These are phyloP conservation scores for Trichocladium antarcticum DNA, from an alignment of 495 filamentous ascomycete genomes.

Conservation along the genomic window DNA sequence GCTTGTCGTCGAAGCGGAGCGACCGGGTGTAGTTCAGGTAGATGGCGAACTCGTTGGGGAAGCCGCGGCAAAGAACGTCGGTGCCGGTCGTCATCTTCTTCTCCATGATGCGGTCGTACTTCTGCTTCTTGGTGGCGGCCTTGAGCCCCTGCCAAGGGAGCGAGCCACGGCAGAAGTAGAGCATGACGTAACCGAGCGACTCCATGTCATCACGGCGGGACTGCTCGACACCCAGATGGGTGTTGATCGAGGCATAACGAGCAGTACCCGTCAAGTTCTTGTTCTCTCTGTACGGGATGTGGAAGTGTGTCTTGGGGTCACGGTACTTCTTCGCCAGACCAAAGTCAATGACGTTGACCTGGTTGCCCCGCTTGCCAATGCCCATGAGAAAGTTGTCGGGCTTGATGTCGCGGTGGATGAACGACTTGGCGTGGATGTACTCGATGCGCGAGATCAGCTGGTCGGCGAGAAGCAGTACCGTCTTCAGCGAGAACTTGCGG, in stretches of 20 bases:
- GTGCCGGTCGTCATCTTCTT: conserved; percentile 99
- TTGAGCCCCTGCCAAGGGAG: conserved; percentile 99
- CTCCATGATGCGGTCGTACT: conserved; percentile 99
- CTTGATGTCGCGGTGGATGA: conserved; percentile 99
- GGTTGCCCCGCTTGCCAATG: conserved; percentile 98
- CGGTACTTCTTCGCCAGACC: conserved; percentile 99
- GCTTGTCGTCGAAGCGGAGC: conserved; percentile 98
- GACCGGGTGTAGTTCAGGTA: conserved; percentile 99
- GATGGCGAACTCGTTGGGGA: conserved; percentile 99
- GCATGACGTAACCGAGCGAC: conserved; percentile 98
- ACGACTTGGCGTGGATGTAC: conserved; percentile 99
- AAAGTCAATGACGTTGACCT: conserved; percentile 99
- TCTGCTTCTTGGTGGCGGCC: conserved; percentile 99
- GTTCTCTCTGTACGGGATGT: conserved; percentile 99
- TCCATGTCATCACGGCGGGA: conserved; percentile 99
- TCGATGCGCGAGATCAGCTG: conserved; percentile 99
- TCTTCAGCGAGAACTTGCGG: conserved; percentile 99
- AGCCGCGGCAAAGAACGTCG: conserved; percentile 96
- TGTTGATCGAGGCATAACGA: conserved; percentile 99
- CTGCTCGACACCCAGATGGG: conserved; percentile 96
- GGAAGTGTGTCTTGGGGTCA: conserved; percentile 99
- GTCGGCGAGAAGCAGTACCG: conserved; percentile 93
- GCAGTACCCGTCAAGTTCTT: conserved; percentile 99
- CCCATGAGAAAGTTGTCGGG: conserved; percentile 99
- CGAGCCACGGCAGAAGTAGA: conserved; percentile 99